Evolutionary conservation across 345 rosid species (phyloP).

Genomic region (Bruguiera parviflora): DNA sequence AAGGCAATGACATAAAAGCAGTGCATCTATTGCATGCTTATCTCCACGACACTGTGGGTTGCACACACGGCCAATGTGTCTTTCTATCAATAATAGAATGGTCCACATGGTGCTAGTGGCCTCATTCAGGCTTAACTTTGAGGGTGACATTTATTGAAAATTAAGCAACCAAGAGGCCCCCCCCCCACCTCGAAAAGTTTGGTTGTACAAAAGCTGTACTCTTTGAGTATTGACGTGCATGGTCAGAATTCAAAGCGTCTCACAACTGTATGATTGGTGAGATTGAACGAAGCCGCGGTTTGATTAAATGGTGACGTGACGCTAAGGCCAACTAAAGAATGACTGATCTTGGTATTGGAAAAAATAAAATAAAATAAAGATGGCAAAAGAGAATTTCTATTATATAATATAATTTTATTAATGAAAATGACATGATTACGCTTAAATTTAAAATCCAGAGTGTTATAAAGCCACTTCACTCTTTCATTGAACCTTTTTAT

Average conservation of each 20-base stretch:
- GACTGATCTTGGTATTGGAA: neutral
- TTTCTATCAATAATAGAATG: neutral
- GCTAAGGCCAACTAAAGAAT: neutral
- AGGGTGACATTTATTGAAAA: neutral
- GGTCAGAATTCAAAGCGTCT: neutral
- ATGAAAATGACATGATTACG: too few species aligned
- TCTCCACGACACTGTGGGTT: slow-evolving; percentile 9
- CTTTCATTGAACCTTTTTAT: too few species aligned
- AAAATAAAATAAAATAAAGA: neutral
- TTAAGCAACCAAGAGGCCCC: neutral
- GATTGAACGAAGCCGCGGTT: neutral
- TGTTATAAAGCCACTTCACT: too few species aligned
- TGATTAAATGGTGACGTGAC: neutral
- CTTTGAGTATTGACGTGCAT: neutral
- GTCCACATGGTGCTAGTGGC: slow-evolving; percentile 3
- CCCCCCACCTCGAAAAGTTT: neutral
- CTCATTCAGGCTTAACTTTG: neutral
- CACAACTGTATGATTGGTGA: neutral
- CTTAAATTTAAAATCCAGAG: too few species aligned
- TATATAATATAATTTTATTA: too few species aligned
- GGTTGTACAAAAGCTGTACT: slow-evolving; percentile 21
- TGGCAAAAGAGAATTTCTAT: too few species aligned
- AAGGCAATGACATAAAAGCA: slow-evolving; percentile 16
- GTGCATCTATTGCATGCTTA: slow-evolving; percentile 6
- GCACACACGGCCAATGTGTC: neutral